Evolutionary conservation across 306 rosid genomes (phyloP).

Genomic region (Geum urbanum): DNA sequence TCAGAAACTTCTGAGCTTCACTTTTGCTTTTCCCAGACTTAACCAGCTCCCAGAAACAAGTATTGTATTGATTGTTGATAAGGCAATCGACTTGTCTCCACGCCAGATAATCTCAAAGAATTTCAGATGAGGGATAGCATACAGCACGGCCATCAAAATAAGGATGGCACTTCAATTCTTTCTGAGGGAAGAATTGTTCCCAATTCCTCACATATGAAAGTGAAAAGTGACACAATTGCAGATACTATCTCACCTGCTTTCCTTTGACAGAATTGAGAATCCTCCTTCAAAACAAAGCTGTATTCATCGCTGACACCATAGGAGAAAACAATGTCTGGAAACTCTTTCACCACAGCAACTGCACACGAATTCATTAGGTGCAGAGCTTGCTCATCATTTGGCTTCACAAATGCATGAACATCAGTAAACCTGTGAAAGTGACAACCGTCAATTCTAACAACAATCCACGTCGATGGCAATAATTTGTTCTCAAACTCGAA

Average conservation of each 20-base stretch:
- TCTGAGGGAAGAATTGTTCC: slow-evolving; percentile 50
- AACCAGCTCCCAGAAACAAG: slow-evolving; percentile 88
- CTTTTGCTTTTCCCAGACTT: slow-evolving; percentile 63
- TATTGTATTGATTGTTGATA: too few species aligned
- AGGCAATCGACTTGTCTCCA: slow-evolving; percentile 46
- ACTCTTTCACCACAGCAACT: slow-evolving; percentile 56
- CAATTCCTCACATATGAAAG: slow-evolving; percentile 33
- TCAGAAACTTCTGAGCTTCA: slow-evolving; percentile 56
- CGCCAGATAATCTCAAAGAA: slow-evolving; percentile 33
- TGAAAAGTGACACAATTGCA: slow-evolving; percentile 58
- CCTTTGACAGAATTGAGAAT: slow-evolving; percentile 51
- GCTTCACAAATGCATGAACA: slow-evolving; percentile 71
- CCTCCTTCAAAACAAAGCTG: slow-evolving; percentile 64
- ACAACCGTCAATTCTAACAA: slow-evolving; percentile 71
- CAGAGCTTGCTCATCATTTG: slow-evolving; percentile 75
- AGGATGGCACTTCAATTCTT: slow-evolving; percentile 55
- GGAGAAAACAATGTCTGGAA: slow-evolving; percentile 60
- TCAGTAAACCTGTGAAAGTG: slow-evolving; percentile 78
- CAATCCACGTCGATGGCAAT: too few species aligned
- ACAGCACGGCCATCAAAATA: slow-evolving; percentile 79
- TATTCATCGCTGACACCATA: slow-evolving; percentile 84
- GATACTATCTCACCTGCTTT: slow-evolving; percentile 51
- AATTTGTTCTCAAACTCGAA: too few species aligned
- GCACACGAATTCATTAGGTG: slow-evolving; percentile 80
- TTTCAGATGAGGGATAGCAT: slow-evolving; percentile 68